phyloP scores from a whole-genome alignment of 495 filamentous ascomycete species.

The Penicillium simplicissimum region DNA sequence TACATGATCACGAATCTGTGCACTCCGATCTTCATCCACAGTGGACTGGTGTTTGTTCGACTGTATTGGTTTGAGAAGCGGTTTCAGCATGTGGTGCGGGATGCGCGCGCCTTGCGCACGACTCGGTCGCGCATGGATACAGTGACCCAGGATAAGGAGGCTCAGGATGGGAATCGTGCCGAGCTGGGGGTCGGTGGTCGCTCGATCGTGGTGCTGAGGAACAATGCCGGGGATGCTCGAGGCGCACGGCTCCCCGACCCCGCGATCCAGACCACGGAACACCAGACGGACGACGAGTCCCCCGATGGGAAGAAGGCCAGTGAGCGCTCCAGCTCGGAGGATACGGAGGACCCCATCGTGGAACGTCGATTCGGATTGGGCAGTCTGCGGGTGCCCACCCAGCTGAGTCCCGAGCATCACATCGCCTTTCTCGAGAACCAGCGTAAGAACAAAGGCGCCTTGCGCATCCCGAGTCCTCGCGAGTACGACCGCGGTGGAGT shows the following conservation, averaged over 20 bases:
- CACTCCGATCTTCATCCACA: constrained; percentile 90
- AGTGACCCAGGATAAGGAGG: constrained; percentile 52
- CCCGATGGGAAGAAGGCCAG: constrained; percentile 24
- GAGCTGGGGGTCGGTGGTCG: constrained; percentile 72
- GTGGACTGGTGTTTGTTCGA: constrained; percentile 83
- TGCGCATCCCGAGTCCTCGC: constrained; percentile 84
- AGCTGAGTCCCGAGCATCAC: constrained; percentile 67
- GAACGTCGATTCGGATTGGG: constrained; percentile 30
- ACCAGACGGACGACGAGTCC: constrained; percentile 25
- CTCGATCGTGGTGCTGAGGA: constrained; percentile 72
- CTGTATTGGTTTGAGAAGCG: constrained; percentile 98
- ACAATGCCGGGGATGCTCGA: constrained; percentile 37
- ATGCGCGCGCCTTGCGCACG: constrained; percentile 53
- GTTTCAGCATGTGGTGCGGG: constrained; percentile 74
- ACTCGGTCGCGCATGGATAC: constrained; percentile 59
- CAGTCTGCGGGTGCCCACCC: constrained; percentile 49
- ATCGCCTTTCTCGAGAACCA: constrained; percentile 87
- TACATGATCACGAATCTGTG: constrained; percentile 70
- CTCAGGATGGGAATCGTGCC: constrained; percentile 45
- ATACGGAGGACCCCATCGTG: constrained; percentile 12
- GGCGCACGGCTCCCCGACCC: constrained; percentile 26
- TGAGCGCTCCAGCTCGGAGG: constrained; percentile 21
- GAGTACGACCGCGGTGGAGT: constrained; percentile 79
- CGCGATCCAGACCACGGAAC: constrained; percentile 22
- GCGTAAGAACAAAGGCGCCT: constrained; percentile 68